phyloP scores from a whole-genome alignment of 2,329 filamentous ascomycete species.

The Alternaria metachromatica region DNA sequence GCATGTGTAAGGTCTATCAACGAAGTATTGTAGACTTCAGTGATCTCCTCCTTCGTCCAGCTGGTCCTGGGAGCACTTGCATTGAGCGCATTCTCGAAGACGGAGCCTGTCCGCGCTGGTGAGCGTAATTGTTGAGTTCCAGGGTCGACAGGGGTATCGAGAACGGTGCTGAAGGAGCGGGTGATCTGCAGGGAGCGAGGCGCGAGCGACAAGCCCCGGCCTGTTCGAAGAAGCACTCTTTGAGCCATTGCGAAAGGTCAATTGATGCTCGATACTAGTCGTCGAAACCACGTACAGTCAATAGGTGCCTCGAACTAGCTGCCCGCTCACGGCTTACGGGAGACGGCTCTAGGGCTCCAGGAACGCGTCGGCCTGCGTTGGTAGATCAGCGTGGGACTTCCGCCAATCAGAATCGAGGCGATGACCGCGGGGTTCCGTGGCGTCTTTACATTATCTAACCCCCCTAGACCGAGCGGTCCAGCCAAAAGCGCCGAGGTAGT shows the following conservation, averaged over 20 bases:
- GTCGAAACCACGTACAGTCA: neutral
- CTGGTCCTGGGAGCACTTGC: constrained; percentile 69
- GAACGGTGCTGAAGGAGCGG: constrained; percentile 41
- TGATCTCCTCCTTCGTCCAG: constrained; percentile 84
- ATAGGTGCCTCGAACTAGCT: constrained; percentile 3
- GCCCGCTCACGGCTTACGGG: neutral
- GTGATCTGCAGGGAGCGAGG: neutral
- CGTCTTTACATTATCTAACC: constrained; percentile 1
- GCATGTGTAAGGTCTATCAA: constrained; percentile 79
- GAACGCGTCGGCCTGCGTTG: constrained; percentile 9
- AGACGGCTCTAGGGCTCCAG: neutral
- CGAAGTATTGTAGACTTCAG: constrained; percentile 80
- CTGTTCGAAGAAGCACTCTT: constrained; percentile 9
- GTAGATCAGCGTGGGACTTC: constrained; percentile 6
- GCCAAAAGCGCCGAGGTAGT: neutral
- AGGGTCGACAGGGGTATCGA: constrained; percentile 38
- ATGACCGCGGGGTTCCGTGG: constrained; percentile 9
- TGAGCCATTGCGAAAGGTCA: constrained; percentile 7
- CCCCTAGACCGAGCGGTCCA: neutral
- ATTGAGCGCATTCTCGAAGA: constrained; percentile 60
- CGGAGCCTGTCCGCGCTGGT: constrained; percentile 17
- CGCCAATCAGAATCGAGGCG: constrained; percentile 3
- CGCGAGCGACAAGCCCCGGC: neutral
- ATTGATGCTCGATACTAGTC: constrained; percentile 1
- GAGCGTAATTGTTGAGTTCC: constrained; percentile 28